These are phyloP conservation scores for Phytophthora cactorum DNA, from an alignment of 352 stramenopile genomes.

Conservation along the genomic window DNA sequence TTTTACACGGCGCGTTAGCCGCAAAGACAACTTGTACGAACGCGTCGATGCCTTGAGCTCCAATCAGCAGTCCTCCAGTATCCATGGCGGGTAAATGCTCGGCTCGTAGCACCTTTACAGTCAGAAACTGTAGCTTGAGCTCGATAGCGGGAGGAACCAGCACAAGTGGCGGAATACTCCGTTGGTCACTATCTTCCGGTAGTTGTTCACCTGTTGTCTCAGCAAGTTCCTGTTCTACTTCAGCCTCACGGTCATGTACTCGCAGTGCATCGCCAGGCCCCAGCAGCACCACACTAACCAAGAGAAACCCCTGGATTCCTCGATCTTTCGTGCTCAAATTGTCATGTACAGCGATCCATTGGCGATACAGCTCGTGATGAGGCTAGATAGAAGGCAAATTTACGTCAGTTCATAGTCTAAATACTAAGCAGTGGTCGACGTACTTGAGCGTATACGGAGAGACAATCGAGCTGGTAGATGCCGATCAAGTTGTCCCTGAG, in stretches of 20 bases:
- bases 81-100: conserved; percentile 90
- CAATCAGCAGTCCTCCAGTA: conserved; percentile 28
- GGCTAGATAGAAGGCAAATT: conserved; percentile 36
- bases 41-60: conserved; percentile 79
- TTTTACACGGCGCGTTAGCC: conserved; percentile 49
- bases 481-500: conserved; percentile 87
- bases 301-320: conserved; percentile 85
- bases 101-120: conserved; percentile 78
- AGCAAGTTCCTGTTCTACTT: conserved; percentile 63
- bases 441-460: conserved; percentile 78
- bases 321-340: conserved; percentile 83
- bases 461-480: conserved; percentile 82
- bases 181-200: conserved; percentile 9
- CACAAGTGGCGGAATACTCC: conserved; percentile 47
- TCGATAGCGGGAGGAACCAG: conserved; percentile 82
- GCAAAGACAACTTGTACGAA: conserved; percentile 82
- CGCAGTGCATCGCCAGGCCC: conserved; percentile 70
- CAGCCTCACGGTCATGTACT: conserved; percentile 74
- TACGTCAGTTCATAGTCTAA: background rate
- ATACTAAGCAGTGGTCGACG: conserved; percentile 3
- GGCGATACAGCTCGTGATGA: conserved; percentile 87
- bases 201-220: conserved; percentile 17
- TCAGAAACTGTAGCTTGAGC: conserved; percentile 77
- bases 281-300: conserved; percentile 73
- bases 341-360: conserved; percentile 93